Percentiles rank a stretch among this genome's conserved stretches.
phyloP scores from a whole-genome alignment of 805 yeast genomes.

The Ogataea parapolymorpha region DNA sequence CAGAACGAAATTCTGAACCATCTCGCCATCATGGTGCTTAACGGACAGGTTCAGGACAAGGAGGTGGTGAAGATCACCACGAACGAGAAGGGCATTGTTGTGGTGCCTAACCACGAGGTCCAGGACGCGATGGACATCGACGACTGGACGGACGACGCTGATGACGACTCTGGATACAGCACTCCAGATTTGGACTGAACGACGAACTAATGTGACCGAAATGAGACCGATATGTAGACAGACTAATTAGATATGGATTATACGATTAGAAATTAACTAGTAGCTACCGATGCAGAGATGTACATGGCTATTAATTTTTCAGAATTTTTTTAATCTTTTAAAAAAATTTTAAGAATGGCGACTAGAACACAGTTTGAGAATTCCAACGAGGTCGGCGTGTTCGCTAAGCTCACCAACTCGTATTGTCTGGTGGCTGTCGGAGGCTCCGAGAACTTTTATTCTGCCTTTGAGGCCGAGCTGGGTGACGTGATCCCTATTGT shows the following conservation, averaged over 20 bases:
- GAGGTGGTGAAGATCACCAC: slow-evolving; percentile 71
- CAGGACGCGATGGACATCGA: slow-evolving; percentile 52
- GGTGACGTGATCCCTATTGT: slow-evolving; percentile 96
- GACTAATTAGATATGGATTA: neutral
- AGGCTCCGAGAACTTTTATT: slow-evolving; percentile 79
- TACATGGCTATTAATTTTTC: neutral
- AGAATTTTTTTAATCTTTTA: too few relatives aligned
- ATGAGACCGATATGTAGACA: neutral
- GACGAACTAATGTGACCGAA: neutral
- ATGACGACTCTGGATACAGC: slow-evolving; percentile 46
- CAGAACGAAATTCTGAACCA: slow-evolving; percentile 84
- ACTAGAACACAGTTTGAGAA: slow-evolving; percentile 79
- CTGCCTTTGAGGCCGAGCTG: slow-evolving; percentile 96
- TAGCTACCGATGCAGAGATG: slow-evolving; percentile 3
- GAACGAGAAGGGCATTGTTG: slow-evolving; percentile 64
- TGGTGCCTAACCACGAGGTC: slow-evolving; percentile 80
- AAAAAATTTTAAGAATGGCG: slow-evolving; percentile 42
- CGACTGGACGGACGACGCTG: slow-evolving; percentile 62
- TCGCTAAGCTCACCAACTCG: slow-evolving; percentile 91
- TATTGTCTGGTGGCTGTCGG: slow-evolving; percentile 96
- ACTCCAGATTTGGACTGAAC: slow-evolving; percentile 25
- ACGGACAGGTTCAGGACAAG: slow-evolving; percentile 84
- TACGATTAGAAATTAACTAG: neutral
- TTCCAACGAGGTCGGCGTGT: slow-evolving; percentile 90
- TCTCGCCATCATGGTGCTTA: slow-evolving; percentile 83